These are phyloP conservation scores for Cyclostephanos tholiformis DNA, from an alignment of 108 stramenopile genomes.

Conservation along the genomic window DNA sequence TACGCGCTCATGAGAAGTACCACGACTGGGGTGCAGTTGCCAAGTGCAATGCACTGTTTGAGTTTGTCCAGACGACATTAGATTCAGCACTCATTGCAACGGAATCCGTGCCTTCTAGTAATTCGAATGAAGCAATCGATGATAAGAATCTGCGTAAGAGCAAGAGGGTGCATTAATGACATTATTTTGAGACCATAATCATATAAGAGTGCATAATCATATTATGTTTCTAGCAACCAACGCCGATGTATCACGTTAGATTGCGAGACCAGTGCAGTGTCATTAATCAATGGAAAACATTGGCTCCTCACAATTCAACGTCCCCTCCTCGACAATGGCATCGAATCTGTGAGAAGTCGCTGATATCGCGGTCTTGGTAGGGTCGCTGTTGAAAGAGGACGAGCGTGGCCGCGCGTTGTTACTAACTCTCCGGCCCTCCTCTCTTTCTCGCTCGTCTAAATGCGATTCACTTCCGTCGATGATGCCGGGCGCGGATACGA, in stretches of 20 bases:
- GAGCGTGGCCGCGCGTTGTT: constrained; percentile 1
- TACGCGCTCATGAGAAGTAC: constrained; percentile 23
- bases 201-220: neutral
- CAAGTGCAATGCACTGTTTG: constrained; percentile 19
- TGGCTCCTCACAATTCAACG: neutral
- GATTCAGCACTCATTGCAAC: neutral
- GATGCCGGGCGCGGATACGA: neutral
- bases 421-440: neutral
- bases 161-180: no score
- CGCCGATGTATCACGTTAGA: neutral
- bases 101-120: neutral
- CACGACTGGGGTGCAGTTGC: constrained; percentile 29
- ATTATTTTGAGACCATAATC: neutral
- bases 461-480: neutral
- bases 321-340: neutral
- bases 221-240: neutral
- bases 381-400: neutral
- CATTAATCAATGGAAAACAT: constrained; percentile 3
- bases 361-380: neutral
- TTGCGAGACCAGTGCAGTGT: neutral
- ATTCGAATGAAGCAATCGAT: no score
- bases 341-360: neutral
- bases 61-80: constrained; percentile 2
- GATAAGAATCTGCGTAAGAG: no score
- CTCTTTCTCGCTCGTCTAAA: neutral